Conservation (phyloP, 352 stramenopile species). For the Phytophthora boehmeriae region DNA sequence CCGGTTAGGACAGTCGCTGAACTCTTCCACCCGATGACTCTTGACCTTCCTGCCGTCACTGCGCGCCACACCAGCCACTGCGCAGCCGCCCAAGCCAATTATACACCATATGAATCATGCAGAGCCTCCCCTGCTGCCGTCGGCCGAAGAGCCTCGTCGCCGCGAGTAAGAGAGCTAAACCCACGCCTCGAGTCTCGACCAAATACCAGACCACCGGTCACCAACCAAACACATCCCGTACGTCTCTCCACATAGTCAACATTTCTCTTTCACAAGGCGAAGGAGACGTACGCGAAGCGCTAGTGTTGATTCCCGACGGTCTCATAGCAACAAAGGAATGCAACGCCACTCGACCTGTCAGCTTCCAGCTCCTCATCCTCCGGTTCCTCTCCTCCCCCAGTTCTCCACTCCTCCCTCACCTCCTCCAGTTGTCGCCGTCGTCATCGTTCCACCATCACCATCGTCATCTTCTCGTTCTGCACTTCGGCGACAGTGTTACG, state of each 20-base stretch:
- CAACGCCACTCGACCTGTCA: constrained; percentile 31
- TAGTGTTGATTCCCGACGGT: constrained; percentile 33
- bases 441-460: neutral
- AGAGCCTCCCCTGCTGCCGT: constrained; percentile 30
- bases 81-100: constrained; percentile 29
- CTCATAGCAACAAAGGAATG: constrained; percentile 24
- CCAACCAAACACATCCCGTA: constrained; percentile 31
- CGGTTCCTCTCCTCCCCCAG: constrained; percentile 18
- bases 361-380: constrained; percentile 36
- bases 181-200: constrained; percentile 21
- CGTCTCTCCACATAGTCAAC: constrained; percentile 34
- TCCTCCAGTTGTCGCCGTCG: constrained; percentile 7
- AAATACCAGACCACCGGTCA: constrained; percentile 15
- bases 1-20: constrained; percentile 22
- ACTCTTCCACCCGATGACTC: constrained; percentile 33
- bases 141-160: constrained; percentile 20
- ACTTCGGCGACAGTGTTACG: constrained; percentile 12
- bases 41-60: constrained; percentile 18
- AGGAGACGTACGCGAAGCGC: constrained; percentile 15
- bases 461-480: constrained; percentile 33
- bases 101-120: constrained; percentile 47
- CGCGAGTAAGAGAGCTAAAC: constrained; percentile 16
- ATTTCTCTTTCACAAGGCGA: constrained; percentile 21
- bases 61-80: constrained; percentile 9
- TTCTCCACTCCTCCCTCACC: constrained; percentile 20